Evolutionary conservation across 805 yeast species (phyloP).

Genomic region (Starmerella asiatica): DNA sequence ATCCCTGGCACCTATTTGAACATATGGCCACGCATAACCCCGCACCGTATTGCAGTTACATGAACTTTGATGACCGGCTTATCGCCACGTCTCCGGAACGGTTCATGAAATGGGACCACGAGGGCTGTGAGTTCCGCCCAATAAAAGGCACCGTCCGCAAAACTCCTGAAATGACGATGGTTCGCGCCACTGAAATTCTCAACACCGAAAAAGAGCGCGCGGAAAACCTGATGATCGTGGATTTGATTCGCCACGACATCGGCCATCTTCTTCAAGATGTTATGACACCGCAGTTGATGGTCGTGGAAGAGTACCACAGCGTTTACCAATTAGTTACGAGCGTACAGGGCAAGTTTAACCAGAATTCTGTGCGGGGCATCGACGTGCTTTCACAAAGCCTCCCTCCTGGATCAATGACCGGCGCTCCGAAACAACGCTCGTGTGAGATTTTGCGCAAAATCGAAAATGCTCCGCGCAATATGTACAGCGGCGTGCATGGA

Average conservation of each 20-base stretch:
- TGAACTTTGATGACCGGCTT: constrained; percentile 53
- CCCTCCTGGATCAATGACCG: constrained; percentile 99
- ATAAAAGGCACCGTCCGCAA: constrained; percentile 91
- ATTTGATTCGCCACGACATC: constrained; percentile 83
- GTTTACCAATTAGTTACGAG: constrained; percentile 88
- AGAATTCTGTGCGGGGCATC: constrained; percentile 42
- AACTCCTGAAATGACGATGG: constrained; percentile 38
- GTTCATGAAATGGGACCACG: constrained; percentile 62
- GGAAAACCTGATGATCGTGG: constrained; percentile 94
- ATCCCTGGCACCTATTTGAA: constrained; percentile 72
- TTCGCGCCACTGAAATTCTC: constrained; percentile 48
- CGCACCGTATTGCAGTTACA: constrained; percentile 78
- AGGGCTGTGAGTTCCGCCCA: constrained; percentile 68
- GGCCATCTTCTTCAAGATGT: constrained; percentile 54
- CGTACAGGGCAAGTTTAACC: constrained; percentile 47
- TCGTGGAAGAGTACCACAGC: constrained; percentile 81
- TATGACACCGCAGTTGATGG: constrained; percentile 65
- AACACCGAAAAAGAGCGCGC: constrained; percentile 87
- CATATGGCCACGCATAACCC: constrained; percentile 63
- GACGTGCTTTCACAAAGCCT: constrained; percentile 66
- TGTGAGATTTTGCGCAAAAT: constrained; percentile 62
- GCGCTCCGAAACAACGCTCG: constrained; percentile 92
- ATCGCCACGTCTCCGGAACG: constrained; percentile 92
- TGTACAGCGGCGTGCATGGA: constrained; percentile 91
- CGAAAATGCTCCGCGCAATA: constrained; percentile 53